A percentile compares a stretch with the other conserved stretches of the same genome.
phyloP scores from a whole-genome alignment of 2,329 filamentous ascomycete species.

The Lanzia echinophila region DNA sequence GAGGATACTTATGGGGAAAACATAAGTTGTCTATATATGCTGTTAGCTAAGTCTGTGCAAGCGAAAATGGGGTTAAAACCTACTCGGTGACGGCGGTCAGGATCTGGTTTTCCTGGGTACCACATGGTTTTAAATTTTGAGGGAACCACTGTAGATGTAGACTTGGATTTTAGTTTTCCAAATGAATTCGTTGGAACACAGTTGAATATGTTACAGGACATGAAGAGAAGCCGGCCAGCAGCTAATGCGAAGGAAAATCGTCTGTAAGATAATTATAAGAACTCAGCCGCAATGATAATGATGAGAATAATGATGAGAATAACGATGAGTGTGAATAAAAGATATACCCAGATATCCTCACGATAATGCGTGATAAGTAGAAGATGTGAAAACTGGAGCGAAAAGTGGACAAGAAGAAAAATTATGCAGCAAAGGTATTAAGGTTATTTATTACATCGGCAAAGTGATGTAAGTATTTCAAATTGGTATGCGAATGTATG shows the following conservation, averaged over 20 bases:
- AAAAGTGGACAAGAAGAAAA: not conserved
- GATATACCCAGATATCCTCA: not conserved
- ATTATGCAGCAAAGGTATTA: not conserved
- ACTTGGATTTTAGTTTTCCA: not conserved
- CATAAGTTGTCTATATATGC: constrained; percentile 4
- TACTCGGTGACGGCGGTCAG: not conserved
- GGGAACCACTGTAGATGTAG: not conserved
- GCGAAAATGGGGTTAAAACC: not conserved
- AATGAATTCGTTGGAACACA: not conserved
- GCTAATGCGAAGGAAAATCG: not conserved
- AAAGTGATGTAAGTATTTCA: not conserved
- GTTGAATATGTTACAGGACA: constrained; percentile 8
- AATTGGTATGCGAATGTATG: not conserved
- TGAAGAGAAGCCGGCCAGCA: constrained; percentile 2
- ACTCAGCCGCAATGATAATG: not conserved
- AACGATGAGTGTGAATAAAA: not conserved
- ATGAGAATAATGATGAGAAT: not conserved
- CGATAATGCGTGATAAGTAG: not conserved
- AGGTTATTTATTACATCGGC: not conserved
- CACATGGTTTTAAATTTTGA: not conserved
- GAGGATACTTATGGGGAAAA: constrained; percentile 7
- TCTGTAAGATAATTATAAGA: too few species aligned
- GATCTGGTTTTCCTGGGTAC: not conserved
- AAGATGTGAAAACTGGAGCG: not conserved
- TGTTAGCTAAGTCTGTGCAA: not conserved